Conservation (phyloP, 2,329 filamentous ascomycete genomes). For the Aspergillus nomiae region DNA sequence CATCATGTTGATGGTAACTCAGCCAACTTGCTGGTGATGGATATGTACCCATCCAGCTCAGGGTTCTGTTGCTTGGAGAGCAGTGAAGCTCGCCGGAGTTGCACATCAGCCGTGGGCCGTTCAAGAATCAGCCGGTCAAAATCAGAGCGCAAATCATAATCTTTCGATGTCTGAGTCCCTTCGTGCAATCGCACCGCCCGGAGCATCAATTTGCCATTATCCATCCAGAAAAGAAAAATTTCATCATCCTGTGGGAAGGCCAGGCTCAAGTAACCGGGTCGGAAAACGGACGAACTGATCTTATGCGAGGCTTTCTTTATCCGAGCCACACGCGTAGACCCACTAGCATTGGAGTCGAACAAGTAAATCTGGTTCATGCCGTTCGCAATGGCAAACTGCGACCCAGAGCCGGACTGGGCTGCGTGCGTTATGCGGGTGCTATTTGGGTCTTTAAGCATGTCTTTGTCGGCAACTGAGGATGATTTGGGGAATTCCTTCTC, state of each 20-base stretch:
- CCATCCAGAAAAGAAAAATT: constrained; percentile 23
- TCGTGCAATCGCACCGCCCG: constrained; percentile 29
- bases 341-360: constrained; percentile 34
- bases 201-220: constrained; percentile 28
- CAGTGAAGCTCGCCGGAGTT: constrained; percentile 17
- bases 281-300: constrained; percentile 34
- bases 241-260: constrained; percentile 29
- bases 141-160: constrained; percentile 35
- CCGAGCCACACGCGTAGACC: constrained; percentile 28
- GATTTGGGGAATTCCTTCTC: constrained; percentile 23
- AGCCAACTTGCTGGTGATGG: constrained; percentile 17
- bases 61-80: constrained; percentile 16
- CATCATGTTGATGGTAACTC: constrained; percentile 20
- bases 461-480: constrained; percentile 18
- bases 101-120: constrained; percentile 13
- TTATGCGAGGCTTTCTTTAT: constrained; percentile 35
- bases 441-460: constrained; percentile 31
- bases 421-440: constrained; percentile 36
- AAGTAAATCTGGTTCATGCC: constrained; percentile 40
- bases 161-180: constrained; percentile 26
- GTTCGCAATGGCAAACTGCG: constrained; percentile 33
- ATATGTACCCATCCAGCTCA: constrained; percentile 14
- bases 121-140: constrained; percentile 32
- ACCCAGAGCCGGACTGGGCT: constrained; percentile 37
- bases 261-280: constrained; percentile 32